These are phyloP conservation scores for Fagopyrum homotropicum DNA, from an alignment of 148 eudicot species.

Conservation along the genomic window DNA sequence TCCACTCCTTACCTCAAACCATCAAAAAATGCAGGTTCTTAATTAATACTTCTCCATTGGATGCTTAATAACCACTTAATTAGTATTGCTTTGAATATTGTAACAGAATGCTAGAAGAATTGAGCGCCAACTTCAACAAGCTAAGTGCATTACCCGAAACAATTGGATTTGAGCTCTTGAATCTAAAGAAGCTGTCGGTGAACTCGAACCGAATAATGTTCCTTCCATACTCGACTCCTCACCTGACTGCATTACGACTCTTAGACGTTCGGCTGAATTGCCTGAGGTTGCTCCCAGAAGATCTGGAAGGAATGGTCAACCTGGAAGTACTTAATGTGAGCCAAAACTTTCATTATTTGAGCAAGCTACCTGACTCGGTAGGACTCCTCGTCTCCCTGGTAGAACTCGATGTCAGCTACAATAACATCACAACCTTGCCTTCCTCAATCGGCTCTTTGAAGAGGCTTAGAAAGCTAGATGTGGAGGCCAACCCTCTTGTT, in stretches of 20 bases:
- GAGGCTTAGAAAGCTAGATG: conserved; percentile 54
- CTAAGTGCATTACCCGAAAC: conserved; percentile 55
- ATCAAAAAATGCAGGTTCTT: conserved; percentile 67
- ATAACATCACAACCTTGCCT: conserved; percentile 39
- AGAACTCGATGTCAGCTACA: conserved; percentile 70
- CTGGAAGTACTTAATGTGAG: conserved; percentile 54
- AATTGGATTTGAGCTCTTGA: conserved; percentile 59
- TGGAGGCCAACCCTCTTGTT: conserved; percentile 59
- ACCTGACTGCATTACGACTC: conserved; percentile 40
- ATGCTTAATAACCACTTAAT: no score
- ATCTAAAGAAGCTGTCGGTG: conserved; percentile 49
- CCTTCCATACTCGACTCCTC: conserved; percentile 54
- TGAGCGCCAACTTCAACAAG: conserved; percentile 74
- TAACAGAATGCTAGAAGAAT: conserved; percentile 27
- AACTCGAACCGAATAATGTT: conserved; percentile 61
- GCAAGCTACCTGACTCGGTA: conserved; percentile 47
- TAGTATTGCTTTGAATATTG: not conserved
- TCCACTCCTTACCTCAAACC: conserved; percentile 47
- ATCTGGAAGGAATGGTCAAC: conserved; percentile 55
- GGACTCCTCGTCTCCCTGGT: conserved; percentile 65
- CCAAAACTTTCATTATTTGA: conserved; percentile 64
- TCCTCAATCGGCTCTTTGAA: conserved; percentile 54
- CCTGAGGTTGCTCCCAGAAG: conserved; percentile 62
- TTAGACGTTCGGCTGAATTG: conserved; percentile 67
- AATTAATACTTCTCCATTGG: not conserved